phyloP scores from a whole-genome alignment of 2,329 filamentous ascomycete species.

The Colletotrichum euphorbiae region DNA sequence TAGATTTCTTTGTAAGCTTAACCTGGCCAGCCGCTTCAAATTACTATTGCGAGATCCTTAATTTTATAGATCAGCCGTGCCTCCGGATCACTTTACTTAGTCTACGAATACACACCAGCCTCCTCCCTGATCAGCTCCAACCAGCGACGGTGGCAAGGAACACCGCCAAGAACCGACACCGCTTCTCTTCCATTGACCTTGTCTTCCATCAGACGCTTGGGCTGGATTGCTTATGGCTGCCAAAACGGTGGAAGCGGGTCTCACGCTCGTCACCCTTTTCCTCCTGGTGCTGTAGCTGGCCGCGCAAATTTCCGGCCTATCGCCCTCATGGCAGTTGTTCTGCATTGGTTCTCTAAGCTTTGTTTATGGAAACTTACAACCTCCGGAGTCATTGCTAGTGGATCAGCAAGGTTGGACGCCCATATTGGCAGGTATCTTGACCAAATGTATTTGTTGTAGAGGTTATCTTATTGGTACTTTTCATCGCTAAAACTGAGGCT shows the following conservation, averaged over 20 bases:
- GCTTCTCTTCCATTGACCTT: conserved; percentile 45
- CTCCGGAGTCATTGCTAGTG: conserved; percentile 62
- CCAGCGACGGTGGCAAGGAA: conserved; percentile 21
- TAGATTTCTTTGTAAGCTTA: background rate
- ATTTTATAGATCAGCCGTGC: background rate
- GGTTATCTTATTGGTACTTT: conserved; percentile 74
- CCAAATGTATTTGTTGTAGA: conserved; percentile 72
- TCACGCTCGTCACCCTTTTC: conserved; percentile 53
- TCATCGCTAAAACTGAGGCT: conserved; percentile 57
- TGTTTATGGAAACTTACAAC: conserved; percentile 59
- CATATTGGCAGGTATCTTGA: conserved; percentile 67
- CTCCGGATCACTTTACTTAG: background rate
- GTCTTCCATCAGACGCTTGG: conserved; percentile 34
- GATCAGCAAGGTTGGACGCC: conserved; percentile 71
- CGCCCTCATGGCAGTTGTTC: conserved; percentile 57
- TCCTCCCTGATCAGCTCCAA: background rate
- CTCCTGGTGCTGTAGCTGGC: conserved; percentile 52
- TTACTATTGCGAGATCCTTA: background rate
- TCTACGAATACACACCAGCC: conserved; percentile 9
- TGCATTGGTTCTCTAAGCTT: conserved; percentile 51
- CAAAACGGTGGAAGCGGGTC: conserved; percentile 59
- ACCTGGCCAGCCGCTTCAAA: conserved; percentile 1
- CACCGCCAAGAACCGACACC: conserved; percentile 44
- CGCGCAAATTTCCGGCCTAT: conserved; percentile 53
- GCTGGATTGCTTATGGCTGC: conserved; percentile 49